These are phyloP conservation scores for Ascochyta pisi DNA, from an alignment of 2,329 filamentous ascomycete genomes.

Conservation along the genomic window DNA sequence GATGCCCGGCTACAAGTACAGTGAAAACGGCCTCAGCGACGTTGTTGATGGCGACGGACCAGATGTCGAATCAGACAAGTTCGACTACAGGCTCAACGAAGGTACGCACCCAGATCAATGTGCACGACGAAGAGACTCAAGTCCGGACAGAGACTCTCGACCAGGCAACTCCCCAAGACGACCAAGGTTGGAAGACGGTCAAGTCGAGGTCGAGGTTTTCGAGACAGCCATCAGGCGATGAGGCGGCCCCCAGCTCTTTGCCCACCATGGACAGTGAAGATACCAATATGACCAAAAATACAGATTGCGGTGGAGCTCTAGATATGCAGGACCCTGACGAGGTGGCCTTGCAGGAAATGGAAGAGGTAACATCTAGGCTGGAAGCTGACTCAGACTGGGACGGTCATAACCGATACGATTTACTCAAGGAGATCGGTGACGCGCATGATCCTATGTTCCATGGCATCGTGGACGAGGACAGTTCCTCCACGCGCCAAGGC, in stretches of 20 bases:
- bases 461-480: neutral
- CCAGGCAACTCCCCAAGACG: neutral
- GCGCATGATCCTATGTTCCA: neutral
- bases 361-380: neutral
- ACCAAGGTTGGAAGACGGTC: neutral
- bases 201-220: neutral
- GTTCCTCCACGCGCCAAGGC: no score
- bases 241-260: neutral
- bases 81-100: neutral
- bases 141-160: neutral
- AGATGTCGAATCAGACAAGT: neutral
- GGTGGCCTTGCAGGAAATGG: neutral
- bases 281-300: neutral
- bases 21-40: neutral
- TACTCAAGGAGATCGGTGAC: neutral
- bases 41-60: neutral
- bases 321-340: neutral
- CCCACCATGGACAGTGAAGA: no score
- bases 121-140: neutral
- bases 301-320: neutral
- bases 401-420: neutral
- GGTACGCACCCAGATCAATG: neutral
- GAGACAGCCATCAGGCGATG: neutral
- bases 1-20: conserved; percentile 7
- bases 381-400: neutral